phyloP scores from a whole-genome alignment of 768 basidiomycete species.

The Mycena galopus region DNA sequence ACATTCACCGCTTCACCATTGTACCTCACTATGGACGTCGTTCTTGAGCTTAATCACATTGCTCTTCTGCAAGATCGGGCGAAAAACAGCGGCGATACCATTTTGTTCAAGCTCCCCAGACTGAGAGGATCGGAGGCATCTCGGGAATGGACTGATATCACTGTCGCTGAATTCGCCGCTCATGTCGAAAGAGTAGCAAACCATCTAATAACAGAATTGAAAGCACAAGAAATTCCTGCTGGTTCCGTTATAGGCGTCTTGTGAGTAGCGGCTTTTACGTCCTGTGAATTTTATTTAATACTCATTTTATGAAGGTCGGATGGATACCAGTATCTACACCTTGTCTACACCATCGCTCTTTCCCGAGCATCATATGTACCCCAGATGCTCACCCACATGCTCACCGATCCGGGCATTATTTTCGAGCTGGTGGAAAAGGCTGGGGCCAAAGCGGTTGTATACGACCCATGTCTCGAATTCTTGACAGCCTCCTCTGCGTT shows the following conservation, averaged over 20 bases:
- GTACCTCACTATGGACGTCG: slow-evolving; percentile 10
- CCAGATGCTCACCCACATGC: no score
- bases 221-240: slow-evolving; percentile 3
- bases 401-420: no score
- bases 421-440: no score
- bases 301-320: not conserved
- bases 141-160: slow-evolving; percentile 21
- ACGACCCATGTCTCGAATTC: slow-evolving; percentile 16
- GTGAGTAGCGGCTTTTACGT: slow-evolving; percentile 10
- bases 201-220: slow-evolving; percentile 7
- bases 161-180: slow-evolving; percentile 15
- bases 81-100: slow-evolving; percentile 10
- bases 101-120: slow-evolving; percentile 12
- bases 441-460: slow-evolving; percentile 19
- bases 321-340: no score
- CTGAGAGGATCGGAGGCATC: slow-evolving; percentile 1
- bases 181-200: slow-evolving; percentile 17
- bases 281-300: not conserved
- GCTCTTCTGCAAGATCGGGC: slow-evolving; percentile 18
- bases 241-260: slow-evolving; percentile 17
- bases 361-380: no score
- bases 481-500: not conserved
- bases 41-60: slow-evolving; percentile 12
- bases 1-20: slow-evolving; percentile 13
- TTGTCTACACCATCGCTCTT: no score